Conservation (phyloP, 306 rosid species). For the Casuarina equisetifolia region DNA sequence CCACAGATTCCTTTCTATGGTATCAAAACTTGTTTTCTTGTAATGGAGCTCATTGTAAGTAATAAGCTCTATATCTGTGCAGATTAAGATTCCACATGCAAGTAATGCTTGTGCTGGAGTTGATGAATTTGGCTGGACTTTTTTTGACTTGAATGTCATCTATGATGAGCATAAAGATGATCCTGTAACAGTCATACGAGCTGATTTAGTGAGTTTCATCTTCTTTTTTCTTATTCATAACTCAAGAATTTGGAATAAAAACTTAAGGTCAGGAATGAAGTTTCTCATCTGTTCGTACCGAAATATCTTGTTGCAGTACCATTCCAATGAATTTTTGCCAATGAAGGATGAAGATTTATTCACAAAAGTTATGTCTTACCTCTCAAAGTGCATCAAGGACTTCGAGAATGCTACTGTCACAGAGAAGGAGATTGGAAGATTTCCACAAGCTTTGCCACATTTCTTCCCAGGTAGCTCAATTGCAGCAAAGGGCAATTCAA, state of each 20-base stretch:
- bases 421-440: slow-evolving; percentile 46
- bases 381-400: slow-evolving; percentile 48
- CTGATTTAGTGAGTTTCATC: slow-evolving; percentile 52
- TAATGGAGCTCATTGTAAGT: neutral
- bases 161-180: slow-evolving; percentile 47
- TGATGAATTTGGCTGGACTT: slow-evolving; percentile 50
- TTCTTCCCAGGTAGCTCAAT: slow-evolving; percentile 47
- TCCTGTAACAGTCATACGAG: slow-evolving; percentile 47
- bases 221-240: neutral
- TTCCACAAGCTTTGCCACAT: slow-evolving; percentile 47
- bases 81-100: slow-evolving; percentile 56
- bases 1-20: neutral
- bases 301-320: slow-evolving; percentile 35
- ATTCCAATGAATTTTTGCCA: slow-evolving; percentile 52
- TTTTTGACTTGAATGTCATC: slow-evolving; percentile 54
- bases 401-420: slow-evolving; percentile 35
- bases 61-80: slow-evolving; percentile 18
- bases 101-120: slow-evolving; percentile 49
- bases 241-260: neutral
- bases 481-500: neutral
- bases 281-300: neutral
- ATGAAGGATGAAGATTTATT: slow-evolving; percentile 43
- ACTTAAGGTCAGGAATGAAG: neutral
- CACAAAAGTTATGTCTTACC: slow-evolving; percentile 41
- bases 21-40: neutral